Conservation (phyloP, 495 filamentous ascomycete genomes). For the Penicillium manginii region DNA sequence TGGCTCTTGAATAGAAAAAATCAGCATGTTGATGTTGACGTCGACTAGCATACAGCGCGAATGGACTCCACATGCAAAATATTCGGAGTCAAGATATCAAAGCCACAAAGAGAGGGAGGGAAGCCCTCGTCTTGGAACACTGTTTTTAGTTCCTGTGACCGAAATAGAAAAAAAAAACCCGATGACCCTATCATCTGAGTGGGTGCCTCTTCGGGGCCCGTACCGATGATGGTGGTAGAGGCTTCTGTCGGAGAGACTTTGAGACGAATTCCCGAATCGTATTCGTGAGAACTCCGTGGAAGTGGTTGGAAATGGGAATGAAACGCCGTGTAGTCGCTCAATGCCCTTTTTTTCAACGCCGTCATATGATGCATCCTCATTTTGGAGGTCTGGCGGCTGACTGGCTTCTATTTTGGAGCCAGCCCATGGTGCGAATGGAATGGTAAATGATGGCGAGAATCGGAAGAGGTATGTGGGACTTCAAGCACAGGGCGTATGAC, state of each 20-base stretch:
- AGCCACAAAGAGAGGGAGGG: background rate
- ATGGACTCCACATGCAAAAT: background rate
- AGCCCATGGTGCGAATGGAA: background rate
- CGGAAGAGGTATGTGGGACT: background rate
- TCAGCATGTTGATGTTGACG: background rate
- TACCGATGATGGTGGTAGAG: background rate
- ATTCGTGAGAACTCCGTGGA: background rate
- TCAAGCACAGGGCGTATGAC: slow-evolving; percentile 42
- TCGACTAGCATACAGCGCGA: background rate
- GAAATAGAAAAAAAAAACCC: background rate
- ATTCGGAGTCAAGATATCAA: background rate
- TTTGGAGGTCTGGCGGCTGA: background rate
- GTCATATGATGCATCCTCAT: background rate
- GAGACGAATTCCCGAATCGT: background rate
- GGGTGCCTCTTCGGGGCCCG: background rate
- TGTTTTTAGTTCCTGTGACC: background rate
- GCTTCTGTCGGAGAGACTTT: background rate
- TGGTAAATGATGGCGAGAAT: background rate
- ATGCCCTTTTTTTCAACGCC: background rate
- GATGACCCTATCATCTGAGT: background rate
- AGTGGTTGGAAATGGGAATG: background rate
- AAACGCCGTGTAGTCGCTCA: slow-evolving; percentile 1
- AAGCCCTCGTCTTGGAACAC: background rate
- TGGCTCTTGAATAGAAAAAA: background rate
- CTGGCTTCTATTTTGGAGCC: background rate